Evolutionary conservation across 192 early-diverging fungal species (phyloP).

Genomic region (Mortierella claussenii): DNA sequence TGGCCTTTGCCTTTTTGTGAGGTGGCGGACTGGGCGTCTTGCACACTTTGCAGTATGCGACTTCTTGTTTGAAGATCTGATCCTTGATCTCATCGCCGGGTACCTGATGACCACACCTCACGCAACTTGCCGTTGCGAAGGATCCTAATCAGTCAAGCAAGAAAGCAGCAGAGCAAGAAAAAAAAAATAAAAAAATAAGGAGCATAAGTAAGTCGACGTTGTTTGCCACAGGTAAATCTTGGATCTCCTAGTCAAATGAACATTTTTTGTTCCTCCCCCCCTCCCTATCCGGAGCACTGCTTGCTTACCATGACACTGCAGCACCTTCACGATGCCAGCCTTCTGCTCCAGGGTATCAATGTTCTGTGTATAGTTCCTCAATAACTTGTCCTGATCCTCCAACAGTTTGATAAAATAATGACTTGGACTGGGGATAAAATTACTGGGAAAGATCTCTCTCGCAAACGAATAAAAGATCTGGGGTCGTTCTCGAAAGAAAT

Average conservation of each 20-base stretch:
- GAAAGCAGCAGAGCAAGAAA: neutral
- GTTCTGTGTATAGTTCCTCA: slow-evolving; percentile 97
- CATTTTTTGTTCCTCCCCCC: too few relatives aligned
- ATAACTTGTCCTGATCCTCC: slow-evolving; percentile 83
- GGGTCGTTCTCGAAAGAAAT: slow-evolving; percentile 87
- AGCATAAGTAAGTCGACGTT: too few relatives aligned
- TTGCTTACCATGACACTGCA: slow-evolving; percentile 95
- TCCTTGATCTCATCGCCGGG: slow-evolving; percentile 82
- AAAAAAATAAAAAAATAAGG: neutral
- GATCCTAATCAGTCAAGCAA: slow-evolving; percentile 62
- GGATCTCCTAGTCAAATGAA: too few relatives aligned
- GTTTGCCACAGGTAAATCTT: too few relatives aligned
- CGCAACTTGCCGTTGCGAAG: slow-evolving; percentile 95
- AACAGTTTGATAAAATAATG: slow-evolving; percentile 92
- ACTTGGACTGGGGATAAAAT: slow-evolving; percentile 86
- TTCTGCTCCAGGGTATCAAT: slow-evolving; percentile 95
- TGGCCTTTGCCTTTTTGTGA: slow-evolving; percentile 23
- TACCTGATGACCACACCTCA: slow-evolving; percentile 83
- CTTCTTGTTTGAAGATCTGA: slow-evolving; percentile 79
- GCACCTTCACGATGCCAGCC: slow-evolving; percentile 82
- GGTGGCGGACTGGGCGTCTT: slow-evolving; percentile 29
- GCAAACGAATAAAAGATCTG: slow-evolving; percentile 98
- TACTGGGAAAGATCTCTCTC: slow-evolving; percentile 87
- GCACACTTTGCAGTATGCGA: slow-evolving; percentile 85
- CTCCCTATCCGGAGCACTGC: too few relatives aligned